phyloP scores from a whole-genome alignment of 441 rosid species.

The Cnidoscolus chayamansa region DNA sequence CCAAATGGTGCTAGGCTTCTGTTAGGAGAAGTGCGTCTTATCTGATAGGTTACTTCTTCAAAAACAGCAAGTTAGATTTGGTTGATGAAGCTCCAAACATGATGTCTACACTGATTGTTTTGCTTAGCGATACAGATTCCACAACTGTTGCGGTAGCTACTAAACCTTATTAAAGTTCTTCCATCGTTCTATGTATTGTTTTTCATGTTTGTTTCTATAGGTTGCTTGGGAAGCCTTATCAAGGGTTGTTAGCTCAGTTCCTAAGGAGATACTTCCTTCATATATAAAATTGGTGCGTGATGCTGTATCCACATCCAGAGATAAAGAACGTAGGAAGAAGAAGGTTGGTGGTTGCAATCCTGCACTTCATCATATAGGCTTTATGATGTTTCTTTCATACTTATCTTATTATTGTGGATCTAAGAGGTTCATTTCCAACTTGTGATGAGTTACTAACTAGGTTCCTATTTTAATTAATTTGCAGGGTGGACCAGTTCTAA shows the following conservation, averaged over 20 bases:
- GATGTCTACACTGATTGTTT: slow-evolving; percentile 81
- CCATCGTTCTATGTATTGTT: slow-evolving; percentile 18
- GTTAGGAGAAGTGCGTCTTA: slow-evolving; percentile 86
- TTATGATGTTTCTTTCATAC: background rate
- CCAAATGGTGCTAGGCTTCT: slow-evolving; percentile 62
- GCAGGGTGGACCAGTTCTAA: slow-evolving; percentile 91
- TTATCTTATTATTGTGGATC: background rate
- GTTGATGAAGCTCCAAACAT: slow-evolving; percentile 96
- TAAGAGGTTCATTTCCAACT: slow-evolving; percentile 7
- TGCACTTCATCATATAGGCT: slow-evolving; percentile 1
- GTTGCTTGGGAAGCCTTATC: slow-evolving; percentile 97
- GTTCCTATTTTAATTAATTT: slow-evolving; percentile 25
- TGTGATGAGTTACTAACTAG: slow-evolving; percentile 20
- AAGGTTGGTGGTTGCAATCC: slow-evolving; percentile 50
- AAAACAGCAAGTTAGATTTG: slow-evolving; percentile 90
- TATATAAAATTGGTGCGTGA: slow-evolving; percentile 91
- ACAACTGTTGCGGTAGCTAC: slow-evolving; percentile 70
- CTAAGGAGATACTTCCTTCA: slow-evolving; percentile 90
- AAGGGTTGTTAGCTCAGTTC: slow-evolving; percentile 88
- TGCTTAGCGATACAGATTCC: slow-evolving; percentile 91
- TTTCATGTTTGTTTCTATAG: slow-evolving; percentile 42
- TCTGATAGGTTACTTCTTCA: slow-evolving; percentile 89
- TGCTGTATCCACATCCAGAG: slow-evolving; percentile 94
- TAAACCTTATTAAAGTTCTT: slow-evolving; percentile 18
- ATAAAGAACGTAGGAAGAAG: slow-evolving; percentile 87